These are phyloP conservation scores for Phanerochaete carnosa DNA, from an alignment of 768 basidiomycete genomes.

Conservation along the genomic window DNA sequence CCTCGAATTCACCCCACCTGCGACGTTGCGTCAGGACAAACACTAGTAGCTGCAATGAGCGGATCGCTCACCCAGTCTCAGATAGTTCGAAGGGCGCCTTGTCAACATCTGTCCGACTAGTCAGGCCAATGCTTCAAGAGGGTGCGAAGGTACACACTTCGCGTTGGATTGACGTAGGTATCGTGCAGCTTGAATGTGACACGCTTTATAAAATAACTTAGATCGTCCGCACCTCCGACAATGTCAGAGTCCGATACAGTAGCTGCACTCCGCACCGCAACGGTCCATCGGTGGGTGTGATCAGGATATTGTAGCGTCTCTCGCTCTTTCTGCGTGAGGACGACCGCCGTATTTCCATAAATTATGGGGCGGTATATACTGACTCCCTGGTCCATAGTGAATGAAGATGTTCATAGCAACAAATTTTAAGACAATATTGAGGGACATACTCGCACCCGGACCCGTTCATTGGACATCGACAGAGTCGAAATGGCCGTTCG, in stretches of 20 bases:
- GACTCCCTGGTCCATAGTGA: slow-evolving; percentile 55
- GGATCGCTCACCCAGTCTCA: slow-evolving; percentile 76
- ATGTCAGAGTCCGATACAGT: slow-evolving; percentile 67
- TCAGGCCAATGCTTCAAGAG: neutral
- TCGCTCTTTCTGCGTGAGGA: slow-evolving; percentile 72
- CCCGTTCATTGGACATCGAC: slow-evolving; percentile 60
- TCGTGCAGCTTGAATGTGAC: slow-evolving; percentile 98
- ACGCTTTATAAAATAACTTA: slow-evolving; percentile 89
- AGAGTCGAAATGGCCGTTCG: slow-evolving; percentile 26
- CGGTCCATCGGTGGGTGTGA: slow-evolving; percentile 96
- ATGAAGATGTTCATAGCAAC: slow-evolving; percentile 10
- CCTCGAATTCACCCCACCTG: slow-evolving; percentile 98
- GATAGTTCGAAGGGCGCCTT: slow-evolving; percentile 93
- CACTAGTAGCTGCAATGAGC: neutral
- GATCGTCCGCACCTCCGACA: slow-evolving; percentile 88
- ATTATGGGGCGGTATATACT: slow-evolving; percentile 89
- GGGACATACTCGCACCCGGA: slow-evolving; percentile 73
- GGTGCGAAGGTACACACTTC: slow-evolving; percentile 57
- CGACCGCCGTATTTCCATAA: slow-evolving; percentile 89
- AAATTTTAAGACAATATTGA: slow-evolving; percentile 7
- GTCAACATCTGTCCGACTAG: slow-evolving; percentile 65
- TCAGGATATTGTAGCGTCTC: slow-evolving; percentile 53
- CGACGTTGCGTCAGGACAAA: neutral
- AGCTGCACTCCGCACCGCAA: slow-evolving; percentile 88
- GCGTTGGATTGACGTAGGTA: slow-evolving; percentile 85